phyloP scores from a whole-genome alignment of 306 rosid species.

The Sophora flavescens region DNA sequence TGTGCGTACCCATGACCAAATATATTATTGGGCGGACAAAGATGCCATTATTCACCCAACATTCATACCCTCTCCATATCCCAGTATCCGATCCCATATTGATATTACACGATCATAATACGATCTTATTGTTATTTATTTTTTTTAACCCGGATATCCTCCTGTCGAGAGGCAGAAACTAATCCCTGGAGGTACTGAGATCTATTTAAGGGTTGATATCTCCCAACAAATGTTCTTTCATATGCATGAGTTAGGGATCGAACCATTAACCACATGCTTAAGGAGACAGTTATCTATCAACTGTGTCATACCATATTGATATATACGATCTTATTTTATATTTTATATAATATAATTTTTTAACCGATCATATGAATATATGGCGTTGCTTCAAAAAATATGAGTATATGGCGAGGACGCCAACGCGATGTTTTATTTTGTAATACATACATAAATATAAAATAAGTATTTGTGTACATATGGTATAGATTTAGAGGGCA shows the following conservation, averaged over 20 bases:
- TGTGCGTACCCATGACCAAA: constrained; percentile 63
- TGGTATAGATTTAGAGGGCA: constrained; percentile 11
- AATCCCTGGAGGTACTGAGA: no score
- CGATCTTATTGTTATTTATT: no score
- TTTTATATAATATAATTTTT: background rate
- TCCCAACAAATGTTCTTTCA: no score
- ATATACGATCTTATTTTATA: constrained; percentile 33
- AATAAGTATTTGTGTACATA: constrained; percentile 10
- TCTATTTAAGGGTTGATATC: no score
- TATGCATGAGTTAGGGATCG: no score
- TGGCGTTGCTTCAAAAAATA: no score
- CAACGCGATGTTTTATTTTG: background rate
- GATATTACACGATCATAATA: constrained; percentile 27
- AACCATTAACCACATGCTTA: no score
- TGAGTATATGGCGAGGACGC: background rate
- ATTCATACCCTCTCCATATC: constrained; percentile 69
- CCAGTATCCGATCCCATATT: constrained; percentile 43
- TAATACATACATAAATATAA: background rate
- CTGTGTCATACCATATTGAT: no score
- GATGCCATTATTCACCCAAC: constrained; percentile 75
- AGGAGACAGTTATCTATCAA: no score
- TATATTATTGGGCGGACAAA: constrained; percentile 61
- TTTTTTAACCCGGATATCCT: no score
- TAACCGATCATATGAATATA: background rate
- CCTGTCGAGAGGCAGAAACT: no score